These are phyloP conservation scores for Macadamia tetraphylla DNA, from an alignment of 164 flowering plant species.

Conservation along the genomic window DNA sequence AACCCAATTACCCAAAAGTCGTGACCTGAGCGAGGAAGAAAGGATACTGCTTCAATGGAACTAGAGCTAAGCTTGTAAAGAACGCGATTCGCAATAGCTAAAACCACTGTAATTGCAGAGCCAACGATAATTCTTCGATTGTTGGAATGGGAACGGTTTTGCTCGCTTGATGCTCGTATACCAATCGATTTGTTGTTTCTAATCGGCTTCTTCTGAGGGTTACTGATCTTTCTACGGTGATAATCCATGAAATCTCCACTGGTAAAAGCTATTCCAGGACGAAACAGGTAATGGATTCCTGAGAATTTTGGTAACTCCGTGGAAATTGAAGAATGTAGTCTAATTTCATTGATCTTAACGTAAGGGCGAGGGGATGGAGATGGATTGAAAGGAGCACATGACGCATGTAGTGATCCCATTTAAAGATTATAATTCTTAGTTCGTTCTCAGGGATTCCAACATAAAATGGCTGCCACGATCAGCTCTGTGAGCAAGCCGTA, in stretches of 20 bases:
- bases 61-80: slow-evolving; percentile 93
- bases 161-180: slow-evolving; percentile 19
- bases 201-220: slow-evolving; percentile 2
- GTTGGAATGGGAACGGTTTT: slow-evolving; percentile 8
- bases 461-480: too few relatives aligned
- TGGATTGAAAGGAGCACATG: background rate
- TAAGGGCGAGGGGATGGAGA: background rate
- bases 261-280: background rate
- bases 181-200: slow-evolving; percentile 12
- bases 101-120: slow-evolving; percentile 42
- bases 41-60: slow-evolving; percentile 83
- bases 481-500: too few relatives aligned
- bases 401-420: slow-evolving; percentile 3
- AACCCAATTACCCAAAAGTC: slow-evolving; percentile 57
- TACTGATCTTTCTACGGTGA: background rate
- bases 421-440: background rate
- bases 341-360: background rate
- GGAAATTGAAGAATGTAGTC: slow-evolving; percentile 3
- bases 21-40: slow-evolving; percentile 83
- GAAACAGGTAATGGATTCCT: background rate
- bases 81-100: slow-evolving; percentile 77
- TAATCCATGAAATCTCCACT: slow-evolving; percentile 3
- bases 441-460: too few relatives aligned
- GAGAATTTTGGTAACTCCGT: slow-evolving; percentile 10
- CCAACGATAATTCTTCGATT: slow-evolving; percentile 23